These are phyloP conservation scores for Marasmius sp. DNA, from an alignment of 1,284 basidiomycete genomes.

Conservation along the genomic window DNA sequence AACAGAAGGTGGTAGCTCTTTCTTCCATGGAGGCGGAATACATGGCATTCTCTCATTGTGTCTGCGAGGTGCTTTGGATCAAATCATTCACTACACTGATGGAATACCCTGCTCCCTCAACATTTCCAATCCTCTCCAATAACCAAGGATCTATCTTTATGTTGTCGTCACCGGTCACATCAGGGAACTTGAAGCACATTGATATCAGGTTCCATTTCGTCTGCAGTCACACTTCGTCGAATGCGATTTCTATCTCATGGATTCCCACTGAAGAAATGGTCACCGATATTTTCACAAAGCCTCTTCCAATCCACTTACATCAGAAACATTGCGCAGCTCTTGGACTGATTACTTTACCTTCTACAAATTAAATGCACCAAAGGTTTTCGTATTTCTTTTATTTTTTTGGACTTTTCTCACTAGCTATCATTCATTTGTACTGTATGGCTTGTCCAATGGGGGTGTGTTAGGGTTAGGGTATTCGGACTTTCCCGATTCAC, in stretches of 20 bases:
- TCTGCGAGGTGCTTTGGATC: conserved; percentile 9
- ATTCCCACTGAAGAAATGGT: background rate
- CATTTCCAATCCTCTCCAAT: background rate
- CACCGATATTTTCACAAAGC: conserved; percentile 1
- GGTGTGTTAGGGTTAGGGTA: no score
- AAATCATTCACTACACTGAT: background rate
- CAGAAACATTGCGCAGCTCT: background rate
- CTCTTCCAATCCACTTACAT: background rate
- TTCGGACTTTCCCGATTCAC: no score
- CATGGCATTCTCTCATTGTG: background rate
- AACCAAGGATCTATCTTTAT: background rate
- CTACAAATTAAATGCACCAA: no score
- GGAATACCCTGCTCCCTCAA: no score
- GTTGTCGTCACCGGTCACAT: background rate
- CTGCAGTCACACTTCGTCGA: background rate
- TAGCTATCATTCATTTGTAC: no score
- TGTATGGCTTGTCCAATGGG: no score
- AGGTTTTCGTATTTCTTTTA: no score
- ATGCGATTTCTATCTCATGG: background rate
- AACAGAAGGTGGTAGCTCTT: conserved; percentile 14
- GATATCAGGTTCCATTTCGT: background rate
- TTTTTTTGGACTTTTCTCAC: no score
- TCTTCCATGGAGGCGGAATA: conserved; percentile 12
- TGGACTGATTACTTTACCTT: no score
- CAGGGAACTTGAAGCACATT: background rate